Evolutionary conservation across 768 basidiomycete genomes (phyloP), one percentile per base, ranked within the genome.

Genomic region (Suillus fuscotomentosus): DNA sequence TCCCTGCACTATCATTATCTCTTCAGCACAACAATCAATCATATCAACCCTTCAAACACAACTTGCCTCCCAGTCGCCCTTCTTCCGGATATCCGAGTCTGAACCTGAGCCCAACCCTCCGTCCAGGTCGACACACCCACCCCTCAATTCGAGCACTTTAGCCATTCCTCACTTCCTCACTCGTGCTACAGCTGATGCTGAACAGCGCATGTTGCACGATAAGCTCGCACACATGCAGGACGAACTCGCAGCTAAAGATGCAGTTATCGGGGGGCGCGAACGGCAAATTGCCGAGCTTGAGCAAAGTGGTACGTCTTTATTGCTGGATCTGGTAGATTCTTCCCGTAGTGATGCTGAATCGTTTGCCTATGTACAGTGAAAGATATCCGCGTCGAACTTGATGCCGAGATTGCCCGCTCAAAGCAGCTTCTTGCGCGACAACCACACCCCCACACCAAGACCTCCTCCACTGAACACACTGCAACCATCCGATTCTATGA

Each of bases 401-500:
- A 88, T 43, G 79, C 81, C 8, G 90, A 92, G 73, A 85, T 90
- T 56, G 82, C 88, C 54, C 80, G 86, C 57, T 79, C 80, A 38
- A 83, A 81, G 59, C 69, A 71, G 5, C 72, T 86, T 22, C 72
- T 79, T 20, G 77, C 78, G 24, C 82, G 84, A 61, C 73, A 78
- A 7, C 72, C 79, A 38, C 76, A 77, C 24, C 60, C 70, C 24
- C 77, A 78, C 59, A 66, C 76, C 60, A 77, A 78, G 64, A 69
- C 79, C 1, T 68, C 80, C 20, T 77, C 79, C 24, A 62, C 74
- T 53, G 81, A 88, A 71, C 83, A 86, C 67, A 77, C 79, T 3
- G 79, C 83, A 70, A 82, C 89, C 50, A 82, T 94, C 69, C 81
- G 81, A 60, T 84, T 96, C 66, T 97, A 97, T 72, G 93, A 95